Conservation (phyloP, 1,284 basidiomycete species). For the Ustilago bromivora region DNA sequence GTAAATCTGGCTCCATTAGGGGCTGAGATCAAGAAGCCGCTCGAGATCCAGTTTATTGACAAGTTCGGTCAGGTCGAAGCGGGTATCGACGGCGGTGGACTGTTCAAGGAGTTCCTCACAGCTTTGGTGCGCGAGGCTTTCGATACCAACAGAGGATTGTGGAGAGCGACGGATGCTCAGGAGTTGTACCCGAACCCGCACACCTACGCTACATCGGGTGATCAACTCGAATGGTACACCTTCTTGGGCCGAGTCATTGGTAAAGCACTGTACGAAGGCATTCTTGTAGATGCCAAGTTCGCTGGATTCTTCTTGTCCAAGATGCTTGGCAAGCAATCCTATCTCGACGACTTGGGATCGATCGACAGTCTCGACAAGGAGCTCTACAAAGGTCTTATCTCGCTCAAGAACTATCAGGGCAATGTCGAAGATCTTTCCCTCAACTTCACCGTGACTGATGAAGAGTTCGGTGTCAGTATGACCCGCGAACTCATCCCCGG, state of each 20-base stretch:
- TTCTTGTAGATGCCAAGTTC: constrained; percentile 94
- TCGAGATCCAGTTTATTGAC: constrained; percentile 91
- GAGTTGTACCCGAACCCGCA: constrained; percentile 94
- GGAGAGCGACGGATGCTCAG: constrained; percentile 88
- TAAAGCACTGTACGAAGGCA: constrained; percentile 96
- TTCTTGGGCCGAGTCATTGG: constrained; percentile 94
- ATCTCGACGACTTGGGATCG: constrained; percentile 58
- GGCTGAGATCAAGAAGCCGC: constrained; percentile 79
- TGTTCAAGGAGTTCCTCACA: constrained; percentile 98
- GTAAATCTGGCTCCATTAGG: constrained; percentile 76
- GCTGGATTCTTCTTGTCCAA: constrained; percentile 94
- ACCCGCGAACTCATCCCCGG: constrained; percentile 84
- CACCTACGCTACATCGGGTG: constrained; percentile 59
- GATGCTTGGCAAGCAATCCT: constrained; percentile 68
- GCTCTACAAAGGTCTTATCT: constrained; percentile 89
- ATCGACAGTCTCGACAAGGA: constrained; percentile 74
- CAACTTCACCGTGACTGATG: constrained; percentile 88
- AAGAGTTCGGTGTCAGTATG: constrained; percentile 89
- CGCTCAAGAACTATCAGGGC: constrained; percentile 90
- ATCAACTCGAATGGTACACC: constrained; percentile 80
- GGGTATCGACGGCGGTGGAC: constrained; percentile 94
- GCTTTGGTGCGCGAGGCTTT: constrained; percentile 84
- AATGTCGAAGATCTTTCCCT: constrained; percentile 91
- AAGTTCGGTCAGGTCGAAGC: constrained; percentile 87
- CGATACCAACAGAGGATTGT: constrained; percentile 91